Conservation (phyloP, 2,329 filamentous ascomycete species). For the Leptosphaerulina australis region DNA sequence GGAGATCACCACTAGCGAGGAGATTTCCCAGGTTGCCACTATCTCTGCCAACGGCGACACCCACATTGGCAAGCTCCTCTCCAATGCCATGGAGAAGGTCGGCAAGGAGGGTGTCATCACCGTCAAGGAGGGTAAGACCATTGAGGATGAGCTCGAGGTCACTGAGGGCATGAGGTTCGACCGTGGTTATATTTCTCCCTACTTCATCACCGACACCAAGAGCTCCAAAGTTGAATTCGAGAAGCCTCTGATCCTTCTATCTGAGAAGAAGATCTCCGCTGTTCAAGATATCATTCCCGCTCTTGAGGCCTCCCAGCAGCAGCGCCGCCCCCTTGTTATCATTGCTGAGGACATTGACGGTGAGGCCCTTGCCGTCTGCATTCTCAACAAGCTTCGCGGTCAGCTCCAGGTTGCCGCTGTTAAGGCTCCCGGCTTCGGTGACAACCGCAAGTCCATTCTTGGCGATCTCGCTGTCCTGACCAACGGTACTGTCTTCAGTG, state of each 20-base stretch:
- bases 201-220: slow-evolving; percentile 99
- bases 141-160: slow-evolving; percentile 95
- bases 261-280: slow-evolving; percentile 99
- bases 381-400: slow-evolving; percentile 99
- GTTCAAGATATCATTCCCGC: slow-evolving; percentile 99
- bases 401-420: slow-evolving; percentile 98
- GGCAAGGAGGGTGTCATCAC: slow-evolving; percentile 99
- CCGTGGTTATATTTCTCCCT: slow-evolving; percentile 96
- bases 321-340: slow-evolving; percentile 94
- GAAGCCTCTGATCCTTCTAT: slow-evolving; percentile 97
- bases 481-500: slow-evolving; percentile 96
- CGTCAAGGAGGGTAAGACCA: slow-evolving; percentile 99
- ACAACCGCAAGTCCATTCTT: slow-evolving; percentile 99
- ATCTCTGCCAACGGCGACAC: slow-evolving; percentile 97
- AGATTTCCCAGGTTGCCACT: slow-evolving; percentile 97
- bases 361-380: slow-evolving; percentile 97
- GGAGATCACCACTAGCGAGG: slow-evolving; percentile 95
- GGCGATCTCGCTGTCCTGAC: slow-evolving; percentile 95
- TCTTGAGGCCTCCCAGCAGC: slow-evolving; percentile 94
- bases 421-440: slow-evolving; percentile 98
- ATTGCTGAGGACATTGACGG: slow-evolving; percentile 99
- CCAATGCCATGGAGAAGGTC: slow-evolving; percentile 99
- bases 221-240: slow-evolving; percentile 99
- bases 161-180: slow-evolving; percentile 99
- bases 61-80: slow-evolving; percentile 93